phyloP scores from a whole-genome alignment of 2,329 filamentous ascomycete genomes.

The Sordariomycetes sp. region DNA sequence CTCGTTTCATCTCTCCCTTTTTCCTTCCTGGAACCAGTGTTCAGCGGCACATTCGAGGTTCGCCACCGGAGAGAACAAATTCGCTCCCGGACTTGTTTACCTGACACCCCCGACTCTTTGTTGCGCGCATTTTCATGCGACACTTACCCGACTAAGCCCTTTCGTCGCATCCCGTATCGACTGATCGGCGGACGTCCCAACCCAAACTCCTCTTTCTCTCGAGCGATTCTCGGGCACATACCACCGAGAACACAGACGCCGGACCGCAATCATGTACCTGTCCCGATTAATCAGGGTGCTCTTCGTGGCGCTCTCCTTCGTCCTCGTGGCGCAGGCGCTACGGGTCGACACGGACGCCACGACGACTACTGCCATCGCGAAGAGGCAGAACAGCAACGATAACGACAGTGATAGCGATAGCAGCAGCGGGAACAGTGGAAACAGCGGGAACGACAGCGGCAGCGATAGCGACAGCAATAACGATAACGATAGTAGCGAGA shows the following conservation, averaged over 20 bases:
- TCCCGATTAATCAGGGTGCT: constrained; percentile 30
- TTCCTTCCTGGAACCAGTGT: background rate
- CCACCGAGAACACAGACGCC: background rate
- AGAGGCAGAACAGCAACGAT: background rate
- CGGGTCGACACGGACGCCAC: constrained; percentile 12
- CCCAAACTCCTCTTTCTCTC: constrained; percentile 14
- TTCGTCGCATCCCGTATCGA: background rate
- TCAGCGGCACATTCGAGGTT: background rate
- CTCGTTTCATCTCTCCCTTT: background rate
- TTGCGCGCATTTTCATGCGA: constrained; percentile 13
- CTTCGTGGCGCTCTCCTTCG: constrained; percentile 32
- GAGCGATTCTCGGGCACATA: constrained; percentile 8
- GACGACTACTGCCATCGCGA: constrained; percentile 3
- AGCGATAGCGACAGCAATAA: no score
- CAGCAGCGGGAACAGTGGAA: background rate
- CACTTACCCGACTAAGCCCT: constrained; percentile 8
- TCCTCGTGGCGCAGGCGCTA: constrained; percentile 30
- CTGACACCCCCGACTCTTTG: background rate
- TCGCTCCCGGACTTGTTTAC: background rate
- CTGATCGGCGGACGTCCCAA: constrained; percentile 7
- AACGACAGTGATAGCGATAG: background rate
- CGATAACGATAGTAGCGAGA: no score
- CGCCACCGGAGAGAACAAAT: no score
- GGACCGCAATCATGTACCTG: constrained; percentile 27
- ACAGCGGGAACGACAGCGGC: background rate